Conservation (phyloP, 2,329 filamentous ascomycete species). For the Cordyceps cicadae region DNA sequence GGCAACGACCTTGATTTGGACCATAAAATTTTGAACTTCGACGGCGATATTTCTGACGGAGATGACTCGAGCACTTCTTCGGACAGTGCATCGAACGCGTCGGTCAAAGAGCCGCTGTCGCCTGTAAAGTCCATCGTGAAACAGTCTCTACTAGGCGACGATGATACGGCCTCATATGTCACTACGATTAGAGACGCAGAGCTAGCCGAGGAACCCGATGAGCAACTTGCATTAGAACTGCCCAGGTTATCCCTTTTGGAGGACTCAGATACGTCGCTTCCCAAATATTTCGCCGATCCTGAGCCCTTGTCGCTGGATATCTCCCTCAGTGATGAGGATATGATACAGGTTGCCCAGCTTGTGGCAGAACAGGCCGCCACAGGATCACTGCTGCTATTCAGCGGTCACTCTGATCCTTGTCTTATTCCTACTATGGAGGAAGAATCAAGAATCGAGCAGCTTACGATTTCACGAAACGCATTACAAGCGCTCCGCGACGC, state of each 20-base stretch:
- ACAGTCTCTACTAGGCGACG: slow-evolving; percentile 31
- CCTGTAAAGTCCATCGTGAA: slow-evolving; percentile 41
- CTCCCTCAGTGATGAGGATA: slow-evolving; percentile 47
- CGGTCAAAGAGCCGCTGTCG: slow-evolving; percentile 40
- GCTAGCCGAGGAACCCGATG: slow-evolving; percentile 36
- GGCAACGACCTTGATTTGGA: slow-evolving; percentile 1
- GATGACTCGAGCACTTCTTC: slow-evolving; percentile 45
- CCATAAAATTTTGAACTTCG: slow-evolving; percentile 3
- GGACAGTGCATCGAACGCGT: slow-evolving; percentile 47
- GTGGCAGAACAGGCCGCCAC: slow-evolving; percentile 61
- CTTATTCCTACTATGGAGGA: slow-evolving; percentile 16
- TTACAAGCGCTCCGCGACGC: slow-evolving; percentile 38
- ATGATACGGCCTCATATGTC: slow-evolving; percentile 45
- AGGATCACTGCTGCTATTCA: slow-evolving; percentile 34
- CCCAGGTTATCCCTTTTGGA: slow-evolving; percentile 41
- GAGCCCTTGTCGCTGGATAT: slow-evolving; percentile 43
- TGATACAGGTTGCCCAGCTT: slow-evolving; percentile 60
- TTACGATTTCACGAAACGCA: slow-evolving; percentile 39
- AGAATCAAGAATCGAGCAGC: slow-evolving; percentile 30
- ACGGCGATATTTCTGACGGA: slow-evolving; percentile 7
- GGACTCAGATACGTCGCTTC: slow-evolving; percentile 40
- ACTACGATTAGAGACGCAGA: slow-evolving; percentile 44
- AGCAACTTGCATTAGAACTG: slow-evolving; percentile 41
- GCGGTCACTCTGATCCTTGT: slow-evolving; percentile 16
- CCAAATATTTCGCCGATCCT: slow-evolving; percentile 50